Evolutionary conservation across 31 red algal species (phyloP), one percentile per base, ranked within the genome.

Genomic region (Endocladia muricata): DNA sequence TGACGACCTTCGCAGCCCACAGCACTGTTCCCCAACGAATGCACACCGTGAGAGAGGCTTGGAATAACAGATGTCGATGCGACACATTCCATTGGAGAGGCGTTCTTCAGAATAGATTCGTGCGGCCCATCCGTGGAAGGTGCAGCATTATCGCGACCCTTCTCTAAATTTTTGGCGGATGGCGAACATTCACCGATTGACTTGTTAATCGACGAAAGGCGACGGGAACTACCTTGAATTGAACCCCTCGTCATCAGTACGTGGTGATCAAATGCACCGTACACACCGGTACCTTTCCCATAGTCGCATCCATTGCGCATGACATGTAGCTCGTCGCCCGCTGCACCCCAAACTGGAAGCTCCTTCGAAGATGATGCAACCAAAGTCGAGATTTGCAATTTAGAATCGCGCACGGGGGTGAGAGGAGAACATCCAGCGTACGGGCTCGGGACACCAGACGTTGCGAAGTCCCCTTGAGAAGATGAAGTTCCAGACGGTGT

Each of bases 371-470:
- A n/a, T 21, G 67, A 29, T 9, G 61, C 82, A 56, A 85, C 62
- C 1, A 85, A 62, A 3, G 38, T 76, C 13, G 82, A 75, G 26
- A 85, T 85, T 56, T 85, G 82, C 56, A 85, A 43, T 61, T 85
- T 85, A 48, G 71, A 23, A 36, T 85, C 82, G 3, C 82, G 70
- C 57, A 41, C 55, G 15, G 82, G 82, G 11, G 82, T 85, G 5
- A 85, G 54, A 17, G 82, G 82, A 30, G 82, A 85, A 21, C 71
- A 85, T 19, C 58, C 82, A 3, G 72, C 76, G 37, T 71, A 85
- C 1, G 82, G 82, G 41, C 82, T 85, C 5, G 84, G 84, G 17
- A 66, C 54, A 57, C 74, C 84, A 70, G 84, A 79, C 1, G 84
- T 68, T 2, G 56, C 48, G 6, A 79, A 31, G 39, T 79, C 68